These are phyloP conservation scores for Durio zibethinus DNA, from an alignment of 345 rosid genomes.

Conservation along the genomic window DNA sequence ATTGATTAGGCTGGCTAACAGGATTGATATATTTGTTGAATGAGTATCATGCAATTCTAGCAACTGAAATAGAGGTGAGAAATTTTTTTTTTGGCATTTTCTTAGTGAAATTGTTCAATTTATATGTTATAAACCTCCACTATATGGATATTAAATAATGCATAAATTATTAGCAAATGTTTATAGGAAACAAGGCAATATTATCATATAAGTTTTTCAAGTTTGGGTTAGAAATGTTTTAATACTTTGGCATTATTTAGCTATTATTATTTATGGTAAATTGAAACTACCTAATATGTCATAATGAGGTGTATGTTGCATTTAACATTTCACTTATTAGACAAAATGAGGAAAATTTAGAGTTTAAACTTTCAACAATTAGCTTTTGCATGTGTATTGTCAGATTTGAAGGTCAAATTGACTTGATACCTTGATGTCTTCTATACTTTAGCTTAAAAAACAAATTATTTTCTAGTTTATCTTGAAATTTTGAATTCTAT, in stretches of 20 bases:
- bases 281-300: neutral
- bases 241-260: neutral
- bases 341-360: neutral
- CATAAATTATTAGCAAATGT: neutral
- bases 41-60: slow-evolving; percentile 64
- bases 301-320: neutral
- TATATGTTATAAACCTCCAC: neutral
- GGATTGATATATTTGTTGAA: slow-evolving; percentile 59
- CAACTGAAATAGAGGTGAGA: slow-evolving; percentile 47
- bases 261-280: too few species aligned
- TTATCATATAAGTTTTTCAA: neutral
- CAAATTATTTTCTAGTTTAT: too few species aligned
- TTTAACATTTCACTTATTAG: neutral
- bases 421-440: neutral
- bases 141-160: neutral
- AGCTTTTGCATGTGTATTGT: neutral
- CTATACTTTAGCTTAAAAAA: neutral
- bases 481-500: too few species aligned
- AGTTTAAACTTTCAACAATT: neutral
- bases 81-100: neutral
- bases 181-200: neutral
- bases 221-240: neutral
- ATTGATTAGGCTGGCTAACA: slow-evolving; percentile 65
- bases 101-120: neutral
- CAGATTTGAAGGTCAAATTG: too few species aligned